These are phyloP conservation scores for Alternaria sp. DNA, from an alignment of 2,329 filamentous ascomycete genomes.

Conservation along the genomic window DNA sequence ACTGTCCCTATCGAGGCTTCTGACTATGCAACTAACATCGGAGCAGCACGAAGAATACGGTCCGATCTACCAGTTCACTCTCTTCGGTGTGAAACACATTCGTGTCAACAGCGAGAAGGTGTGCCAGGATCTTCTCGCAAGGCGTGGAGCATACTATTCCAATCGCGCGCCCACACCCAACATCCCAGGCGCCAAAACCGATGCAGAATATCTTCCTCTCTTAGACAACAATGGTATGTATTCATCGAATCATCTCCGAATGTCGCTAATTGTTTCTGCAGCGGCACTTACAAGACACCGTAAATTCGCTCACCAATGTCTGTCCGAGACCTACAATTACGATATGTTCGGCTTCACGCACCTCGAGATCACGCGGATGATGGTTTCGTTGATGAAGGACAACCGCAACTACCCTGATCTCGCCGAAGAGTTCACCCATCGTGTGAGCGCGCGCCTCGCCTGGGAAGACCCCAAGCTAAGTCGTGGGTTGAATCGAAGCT, in stretches of 20 bases:
- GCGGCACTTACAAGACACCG: conserved; percentile 1
- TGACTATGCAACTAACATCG: background rate
- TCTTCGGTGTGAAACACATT: background rate
- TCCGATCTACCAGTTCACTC: conserved; percentile 2
- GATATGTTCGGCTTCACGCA: conserved; percentile 7
- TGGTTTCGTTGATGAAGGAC: conserved; percentile 2
- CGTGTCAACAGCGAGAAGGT: conserved; percentile 6
- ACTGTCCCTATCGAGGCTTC: background rate
- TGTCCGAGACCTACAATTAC: conserved; percentile 3
- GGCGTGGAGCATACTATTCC: background rate
- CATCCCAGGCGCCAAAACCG: background rate
- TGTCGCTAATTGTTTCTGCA: background rate
- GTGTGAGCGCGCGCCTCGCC: conserved; percentile 2
- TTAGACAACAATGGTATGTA: background rate
- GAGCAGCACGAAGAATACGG: background rate
- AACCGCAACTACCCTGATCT: conserved; percentile 2
- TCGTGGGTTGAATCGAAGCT: conserved; percentile 1
- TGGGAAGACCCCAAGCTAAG: conserved; percentile 2
- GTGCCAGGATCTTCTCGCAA: conserved; percentile 1
- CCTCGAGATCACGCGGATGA: conserved; percentile 4
- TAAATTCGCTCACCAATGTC: conserved; percentile 1
- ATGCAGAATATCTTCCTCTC: conserved; percentile 2
- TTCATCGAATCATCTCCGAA: background rate
- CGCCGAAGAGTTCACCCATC: conserved; percentile 3
- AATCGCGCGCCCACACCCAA: conserved; percentile 5